These are phyloP conservation scores for Silene uniflora DNA, from an alignment of 148 eudicot genomes.

Conservation along the genomic window DNA sequence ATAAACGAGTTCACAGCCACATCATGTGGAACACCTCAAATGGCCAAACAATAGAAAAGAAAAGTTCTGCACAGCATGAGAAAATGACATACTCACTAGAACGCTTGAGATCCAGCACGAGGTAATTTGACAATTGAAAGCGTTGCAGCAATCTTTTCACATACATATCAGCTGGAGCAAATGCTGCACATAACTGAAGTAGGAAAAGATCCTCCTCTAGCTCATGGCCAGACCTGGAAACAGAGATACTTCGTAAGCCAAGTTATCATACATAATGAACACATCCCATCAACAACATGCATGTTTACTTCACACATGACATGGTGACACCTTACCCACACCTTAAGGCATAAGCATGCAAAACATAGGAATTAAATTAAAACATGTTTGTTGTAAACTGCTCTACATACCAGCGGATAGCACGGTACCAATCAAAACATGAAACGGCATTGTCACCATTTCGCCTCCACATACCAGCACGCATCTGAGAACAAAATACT, in stretches of 20 bases:
- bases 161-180: conserved; percentile 91
- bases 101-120: conserved; percentile 53
- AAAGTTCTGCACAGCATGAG: neutral
- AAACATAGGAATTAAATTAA: conserved; percentile 1
- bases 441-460: conserved; percentile 83
- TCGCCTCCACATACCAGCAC: conserved; percentile 97
- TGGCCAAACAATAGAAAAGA: neutral
- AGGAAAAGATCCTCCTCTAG: conserved; percentile 83
- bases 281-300: neutral
- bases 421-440: conserved; percentile 75
- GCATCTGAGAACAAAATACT: conserved; percentile 93
- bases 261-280: neutral
- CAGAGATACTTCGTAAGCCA: neutral
- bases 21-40: neutral
- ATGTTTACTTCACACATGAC: neutral
- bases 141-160: conserved; percentile 70
- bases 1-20: neutral
- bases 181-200: conserved; percentile 94
- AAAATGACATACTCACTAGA: conserved; percentile 86
- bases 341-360: conserved; percentile 4
- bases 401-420: conserved; percentile 70
- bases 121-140: conserved; percentile 65
- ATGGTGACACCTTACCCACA: neutral
- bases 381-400: neutral
- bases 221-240: conserved; percentile 78